These are phyloP conservation scores for Euclidium syriacum DNA, from an alignment of 345 rosid genomes.

Conservation along the genomic window DNA sequence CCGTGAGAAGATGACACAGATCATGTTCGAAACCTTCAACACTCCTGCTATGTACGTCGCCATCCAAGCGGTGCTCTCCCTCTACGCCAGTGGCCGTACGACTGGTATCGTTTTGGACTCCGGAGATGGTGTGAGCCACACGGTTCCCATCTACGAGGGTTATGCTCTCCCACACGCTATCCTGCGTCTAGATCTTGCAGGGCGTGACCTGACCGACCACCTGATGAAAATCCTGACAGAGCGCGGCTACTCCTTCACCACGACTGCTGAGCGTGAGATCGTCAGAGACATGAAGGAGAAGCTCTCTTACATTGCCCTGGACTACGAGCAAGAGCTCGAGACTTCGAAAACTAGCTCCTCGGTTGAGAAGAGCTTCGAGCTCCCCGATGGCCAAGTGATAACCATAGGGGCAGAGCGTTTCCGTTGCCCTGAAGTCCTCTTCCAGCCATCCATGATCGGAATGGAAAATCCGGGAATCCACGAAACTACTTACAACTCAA, in stretches of 20 bases:
- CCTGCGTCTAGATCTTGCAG: slow-evolving; percentile 57
- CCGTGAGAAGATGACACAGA: slow-evolving; percentile 65
- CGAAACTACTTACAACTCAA: slow-evolving; percentile 60
- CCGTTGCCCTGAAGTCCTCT: slow-evolving; percentile 68
- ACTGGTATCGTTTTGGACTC: slow-evolving; percentile 66
- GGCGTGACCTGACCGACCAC: slow-evolving; percentile 55
- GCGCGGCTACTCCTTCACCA: slow-evolving; percentile 68
- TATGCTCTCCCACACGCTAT: slow-evolving; percentile 64
- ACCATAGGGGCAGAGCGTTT: slow-evolving; percentile 61
- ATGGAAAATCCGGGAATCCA: slow-evolving; percentile 67
- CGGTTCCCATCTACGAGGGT: slow-evolving; percentile 62
- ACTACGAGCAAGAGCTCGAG: slow-evolving; percentile 66
- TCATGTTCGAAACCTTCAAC: slow-evolving; percentile 61
- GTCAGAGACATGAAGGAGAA: slow-evolving; percentile 72
- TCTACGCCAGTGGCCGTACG: slow-evolving; percentile 71
- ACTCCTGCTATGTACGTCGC: slow-evolving; percentile 66
- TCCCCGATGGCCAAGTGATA: slow-evolving; percentile 69
- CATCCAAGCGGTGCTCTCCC: slow-evolving; percentile 66
- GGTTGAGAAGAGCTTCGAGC: slow-evolving; percentile 61
- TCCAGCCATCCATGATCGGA: slow-evolving; percentile 70
- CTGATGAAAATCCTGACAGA: slow-evolving; percentile 61
- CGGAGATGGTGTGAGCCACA: slow-evolving; percentile 69
- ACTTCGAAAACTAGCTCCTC: slow-evolving; percentile 54
- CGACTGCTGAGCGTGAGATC: slow-evolving; percentile 70
- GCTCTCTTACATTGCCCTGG: slow-evolving; percentile 60